Evolutionary conservation across 225 moss, liverwort and hornwort genomes (phyloP).

Genomic region (Ulota crispa): DNA sequence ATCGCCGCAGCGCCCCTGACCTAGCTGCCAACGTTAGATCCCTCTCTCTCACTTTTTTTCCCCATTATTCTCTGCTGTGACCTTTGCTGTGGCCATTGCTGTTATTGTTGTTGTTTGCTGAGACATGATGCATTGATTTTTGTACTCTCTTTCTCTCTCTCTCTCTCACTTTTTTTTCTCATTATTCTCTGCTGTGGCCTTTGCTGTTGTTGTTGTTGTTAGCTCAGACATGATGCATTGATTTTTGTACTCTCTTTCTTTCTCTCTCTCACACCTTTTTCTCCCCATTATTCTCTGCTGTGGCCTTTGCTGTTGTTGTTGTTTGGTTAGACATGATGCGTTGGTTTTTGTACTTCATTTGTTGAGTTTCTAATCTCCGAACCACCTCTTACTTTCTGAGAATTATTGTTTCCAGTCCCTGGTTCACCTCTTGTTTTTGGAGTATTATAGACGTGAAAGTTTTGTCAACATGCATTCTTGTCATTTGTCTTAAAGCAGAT

Average conservation of each 20-base stretch:
- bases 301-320: too few species aligned
- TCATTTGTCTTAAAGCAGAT: slow-evolving; percentile 33
- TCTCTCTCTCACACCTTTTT: too few species aligned
- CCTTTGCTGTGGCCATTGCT: too few species aligned
- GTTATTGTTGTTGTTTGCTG: too few species aligned
- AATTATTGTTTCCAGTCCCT: neutral
- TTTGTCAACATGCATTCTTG: slow-evolving; percentile 1
- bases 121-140: neutral
- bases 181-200: too few species aligned
- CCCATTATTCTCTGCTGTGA: too few species aligned
- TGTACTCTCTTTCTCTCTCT: neutral
- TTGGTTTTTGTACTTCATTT: neutral
- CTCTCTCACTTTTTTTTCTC: too few species aligned
- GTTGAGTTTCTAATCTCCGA: neutral
- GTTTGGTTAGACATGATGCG: neutral
- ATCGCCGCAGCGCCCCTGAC: slow-evolving; percentile 47
- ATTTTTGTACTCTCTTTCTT: neutral
- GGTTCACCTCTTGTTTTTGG: neutral
- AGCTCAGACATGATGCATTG: neutral
- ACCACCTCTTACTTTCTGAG: neutral
- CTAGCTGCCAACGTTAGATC: slow-evolving; percentile 38
- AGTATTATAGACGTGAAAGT: neutral
- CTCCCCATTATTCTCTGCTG: too few species aligned
- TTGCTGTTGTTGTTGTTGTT: too few species aligned
- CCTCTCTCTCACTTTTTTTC: neutral